phyloP scores from a whole-genome alignment of 1,284 basidiomycete species.

The Ganoderma lucidum region DNA sequence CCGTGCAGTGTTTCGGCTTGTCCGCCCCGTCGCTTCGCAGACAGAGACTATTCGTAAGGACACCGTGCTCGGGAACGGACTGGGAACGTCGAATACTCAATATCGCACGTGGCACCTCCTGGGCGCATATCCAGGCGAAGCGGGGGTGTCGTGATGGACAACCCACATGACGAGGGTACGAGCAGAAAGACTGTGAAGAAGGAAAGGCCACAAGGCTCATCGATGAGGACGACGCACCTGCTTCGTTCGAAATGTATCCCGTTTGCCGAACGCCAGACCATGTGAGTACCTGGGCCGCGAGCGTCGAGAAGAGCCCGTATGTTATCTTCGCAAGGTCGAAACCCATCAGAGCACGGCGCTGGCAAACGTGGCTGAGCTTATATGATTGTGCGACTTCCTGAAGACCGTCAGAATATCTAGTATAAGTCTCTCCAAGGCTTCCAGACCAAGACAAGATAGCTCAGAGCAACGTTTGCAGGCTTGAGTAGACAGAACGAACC shows the following conservation, averaged over 20 bases:
- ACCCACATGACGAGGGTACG: conserved; percentile 27
- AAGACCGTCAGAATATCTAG: not conserved
- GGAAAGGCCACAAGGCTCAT: conserved; percentile 12
- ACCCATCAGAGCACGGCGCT: conserved; percentile 19
- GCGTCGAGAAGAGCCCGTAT: conserved; percentile 29
- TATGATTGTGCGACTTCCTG: not conserved
- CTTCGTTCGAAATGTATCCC: conserved; percentile 12
- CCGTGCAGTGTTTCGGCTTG: not conserved
- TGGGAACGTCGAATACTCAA: not conserved
- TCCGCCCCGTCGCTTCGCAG: conserved; percentile 1
- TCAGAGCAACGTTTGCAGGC: not conserved
- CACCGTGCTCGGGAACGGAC: not conserved
- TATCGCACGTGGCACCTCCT: conserved; percentile 1
- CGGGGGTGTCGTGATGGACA: conserved; percentile 24
- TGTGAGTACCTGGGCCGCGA: conserved; percentile 28
- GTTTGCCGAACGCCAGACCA: conserved; percentile 19
- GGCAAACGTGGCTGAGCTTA: conserved; percentile 28
- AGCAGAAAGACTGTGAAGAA: conserved; percentile 17
- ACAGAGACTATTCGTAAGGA: not conserved
- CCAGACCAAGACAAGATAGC: not conserved
- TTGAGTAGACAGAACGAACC: not conserved
- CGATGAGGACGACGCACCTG: conserved; percentile 24
- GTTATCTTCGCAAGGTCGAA: conserved; percentile 15
- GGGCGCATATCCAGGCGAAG: conserved; percentile 15
- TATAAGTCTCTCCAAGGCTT: not conserved